Evolutionary conservation across 345 rosid species (phyloP), one percentile per base, ranked within the genome.

Genomic region (Lepidium didymum): DNA sequence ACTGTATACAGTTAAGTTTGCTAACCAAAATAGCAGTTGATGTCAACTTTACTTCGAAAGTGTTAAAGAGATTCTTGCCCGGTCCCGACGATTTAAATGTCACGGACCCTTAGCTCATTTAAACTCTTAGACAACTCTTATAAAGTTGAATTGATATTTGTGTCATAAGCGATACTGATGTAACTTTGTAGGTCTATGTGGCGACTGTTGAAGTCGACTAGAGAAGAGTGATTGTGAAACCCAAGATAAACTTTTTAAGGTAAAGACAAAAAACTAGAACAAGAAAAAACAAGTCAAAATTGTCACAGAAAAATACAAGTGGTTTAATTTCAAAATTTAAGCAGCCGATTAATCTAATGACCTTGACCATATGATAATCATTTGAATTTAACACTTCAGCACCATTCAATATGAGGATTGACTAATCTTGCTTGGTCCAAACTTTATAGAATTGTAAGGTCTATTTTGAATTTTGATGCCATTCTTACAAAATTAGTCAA

Each of bases 151-250:
- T 33, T 27, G 49, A 43, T 23, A 23, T 56, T 53, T 62, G 74
- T 41, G 61, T 41, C 61, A 60, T 43, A 70, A 51, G 53, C 43
- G 53, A 40, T 18, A 38, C 16, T 21, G 18, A 50, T 37, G 9
- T 64, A 50, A 47, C 25, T 36, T 64, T 40, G 59, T 40, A 61
- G 74, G 67, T 61, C 52, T 50, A 29, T 60, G 27, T 31, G 31
- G 31, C 1, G 5, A 27, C 31, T 27, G 7, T 70, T 51, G 74
- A 70, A 70, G 53, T 51, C 45, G 74, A 70, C 54, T 70, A 42
- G 60, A 59, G 41, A 19, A 12, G 27, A 10, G 36, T 10, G 40
- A 69, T 9, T 40, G 59, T 51, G 27, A 33, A 49, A 59, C 21
- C 43, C 67, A 18, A 69, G 10, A 51, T 33, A 1, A 51, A 52